A percentile compares a stretch with the other conserved stretches of the same genome.
phyloP scores from a whole-genome alignment of 2,329 filamentous ascomycete species.

The Aspergillus sp. region DNA sequence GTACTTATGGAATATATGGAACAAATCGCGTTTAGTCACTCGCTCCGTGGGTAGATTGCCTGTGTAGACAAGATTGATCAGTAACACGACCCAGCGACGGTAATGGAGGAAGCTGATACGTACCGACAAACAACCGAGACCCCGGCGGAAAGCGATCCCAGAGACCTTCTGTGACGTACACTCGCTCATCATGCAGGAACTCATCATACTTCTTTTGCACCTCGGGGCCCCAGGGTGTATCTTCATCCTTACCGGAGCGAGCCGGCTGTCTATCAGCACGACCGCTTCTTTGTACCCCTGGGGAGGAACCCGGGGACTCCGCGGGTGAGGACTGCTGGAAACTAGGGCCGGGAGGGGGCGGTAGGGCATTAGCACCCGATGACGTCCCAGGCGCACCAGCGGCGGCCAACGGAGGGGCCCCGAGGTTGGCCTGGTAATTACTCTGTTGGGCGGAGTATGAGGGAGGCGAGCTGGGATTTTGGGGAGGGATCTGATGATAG shows the following conservation, averaged over 20 bases:
- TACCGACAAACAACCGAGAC: constrained; percentile 51
- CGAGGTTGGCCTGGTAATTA: constrained; percentile 32
- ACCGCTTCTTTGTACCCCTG: constrained; percentile 21
- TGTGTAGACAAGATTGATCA: constrained; percentile 31
- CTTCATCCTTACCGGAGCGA: constrained; percentile 34
- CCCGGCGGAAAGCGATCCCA: constrained; percentile 52
- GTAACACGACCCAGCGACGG: background rate
- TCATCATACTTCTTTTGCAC: constrained; percentile 51
- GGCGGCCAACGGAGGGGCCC: constrained; percentile 22
- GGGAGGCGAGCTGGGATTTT: constrained; percentile 26
- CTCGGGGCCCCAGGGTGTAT: constrained; percentile 49
- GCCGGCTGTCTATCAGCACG: constrained; percentile 26
- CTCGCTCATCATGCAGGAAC: constrained; percentile 50
- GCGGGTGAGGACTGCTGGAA: constrained; percentile 35
- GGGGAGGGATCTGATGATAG: constrained; percentile 38
- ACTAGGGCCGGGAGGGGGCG: constrained; percentile 41
- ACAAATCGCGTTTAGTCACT: constrained; percentile 90
- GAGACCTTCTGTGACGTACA: constrained; percentile 52
- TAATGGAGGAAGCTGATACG: constrained; percentile 18
- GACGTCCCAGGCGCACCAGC: constrained; percentile 37
- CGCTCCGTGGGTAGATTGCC: constrained; percentile 91
- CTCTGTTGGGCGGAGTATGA: constrained; percentile 34
- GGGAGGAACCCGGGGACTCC: constrained; percentile 23
- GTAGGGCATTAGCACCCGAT: constrained; percentile 34
- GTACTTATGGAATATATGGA: constrained; percentile 82